Base-by-base conservation (phyloP, 2,329 filamentous ascomycete species). In the Sporothrix luriei region DNA sequence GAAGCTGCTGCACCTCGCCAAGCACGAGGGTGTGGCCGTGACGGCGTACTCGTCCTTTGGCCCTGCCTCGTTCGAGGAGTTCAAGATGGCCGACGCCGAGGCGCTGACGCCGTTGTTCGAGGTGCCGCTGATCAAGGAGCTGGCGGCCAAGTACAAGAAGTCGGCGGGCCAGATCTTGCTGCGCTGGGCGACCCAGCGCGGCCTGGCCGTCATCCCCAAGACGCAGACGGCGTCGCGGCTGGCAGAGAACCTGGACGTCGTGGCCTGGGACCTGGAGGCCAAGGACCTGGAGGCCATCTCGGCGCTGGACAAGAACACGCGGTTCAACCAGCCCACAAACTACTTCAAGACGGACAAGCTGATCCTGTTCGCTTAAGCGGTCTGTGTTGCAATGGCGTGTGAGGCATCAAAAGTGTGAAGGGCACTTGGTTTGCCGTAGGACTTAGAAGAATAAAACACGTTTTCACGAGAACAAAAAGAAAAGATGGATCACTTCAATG, bases 21-120 rank as follows among this genome's bases (percentile, higher is more conserved):
- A 90, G 82, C 81, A 82, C 68, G 85, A 93, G 81, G 87, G 88
- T 71, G 90, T 96, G 75, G 84, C 84, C 74, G 85, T 96, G 70
- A 95, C 92, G 3, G 92, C 91, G 66, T 96, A 95, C 84, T 93
- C 90, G 48, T 92, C 90, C 64, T 94, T 95, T 76, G 92, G 92
- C 51, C 91, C 92, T 33, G 85, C 91, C 76, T 88, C 86, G 71
- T 96, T 95, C 84, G 79, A 91, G 69, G 91, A 94, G 82, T 86
- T 95, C 77, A 82, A 90, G 77, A 88, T 91, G 85, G 81, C 90
- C 79, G 83, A 88, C 73, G 90, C 91, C 38, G 82, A 86, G 74
- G 84, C 86, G 73, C 52, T 74, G 55, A 69, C 68, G 61, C 86
- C 91, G 68, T 84, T 96, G 70, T 90, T 96, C 78, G 85, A 93